phyloP scores from a whole-genome alignment of 305 asterid genomes.

The Withania somnifera region DNA sequence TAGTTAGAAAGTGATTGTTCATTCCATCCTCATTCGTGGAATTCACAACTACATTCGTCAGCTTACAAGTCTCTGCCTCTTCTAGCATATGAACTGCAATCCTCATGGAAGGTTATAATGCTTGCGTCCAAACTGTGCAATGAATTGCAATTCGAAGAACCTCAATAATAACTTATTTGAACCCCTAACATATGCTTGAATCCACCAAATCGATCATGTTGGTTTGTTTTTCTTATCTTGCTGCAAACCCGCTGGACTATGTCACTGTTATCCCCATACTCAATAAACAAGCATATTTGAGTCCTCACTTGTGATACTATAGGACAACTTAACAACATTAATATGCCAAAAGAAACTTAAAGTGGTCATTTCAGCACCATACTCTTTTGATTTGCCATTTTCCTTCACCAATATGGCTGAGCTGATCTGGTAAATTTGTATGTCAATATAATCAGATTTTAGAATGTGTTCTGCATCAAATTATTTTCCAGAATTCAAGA shows the following conservation, averaged over 20 bases:
- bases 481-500: constrained; percentile 19
- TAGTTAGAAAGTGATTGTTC: not conserved
- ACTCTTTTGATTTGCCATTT: constrained; percentile 15
- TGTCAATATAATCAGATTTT: constrained; percentile 10
- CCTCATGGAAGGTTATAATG: constrained; percentile 31
- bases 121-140: constrained; percentile 28
- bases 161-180: constrained; percentile 21
- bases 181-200: constrained; percentile 14
- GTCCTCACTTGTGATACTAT: constrained; percentile 37
- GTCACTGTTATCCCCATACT: constrained; percentile 25
- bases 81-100: constrained; percentile 37
- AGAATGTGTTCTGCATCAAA: constrained; percentile 34
- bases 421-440: constrained; percentile 13
- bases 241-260: constrained; percentile 30
- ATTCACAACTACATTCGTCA: constrained; percentile 12
- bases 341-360: constrained; percentile 36
- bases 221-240: constrained; percentile 12
- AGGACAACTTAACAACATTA: constrained; percentile 34
- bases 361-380: constrained; percentile 31
- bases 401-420: constrained; percentile 16
- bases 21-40: not conserved
- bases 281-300: constrained; percentile 15
- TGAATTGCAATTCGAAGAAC: constrained; percentile 26
- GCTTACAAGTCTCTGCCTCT: constrained; percentile 25
- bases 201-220: constrained; percentile 17